Conservation (phyloP, 257 asterid species). For the Misopates orontium region DNA sequence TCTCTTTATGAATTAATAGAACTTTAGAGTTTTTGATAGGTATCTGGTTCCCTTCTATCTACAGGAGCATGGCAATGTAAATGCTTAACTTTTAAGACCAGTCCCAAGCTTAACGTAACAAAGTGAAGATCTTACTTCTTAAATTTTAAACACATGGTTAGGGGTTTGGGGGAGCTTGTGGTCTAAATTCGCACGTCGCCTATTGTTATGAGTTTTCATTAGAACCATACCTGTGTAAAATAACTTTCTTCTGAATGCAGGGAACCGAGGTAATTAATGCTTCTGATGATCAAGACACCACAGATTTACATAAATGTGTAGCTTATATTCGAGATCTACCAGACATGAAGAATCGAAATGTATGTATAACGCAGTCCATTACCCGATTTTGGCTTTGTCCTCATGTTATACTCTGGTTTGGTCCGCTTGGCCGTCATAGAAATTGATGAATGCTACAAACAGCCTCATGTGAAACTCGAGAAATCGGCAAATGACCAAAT, state of each 20-base stretch:
- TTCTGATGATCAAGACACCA: slow-evolving; percentile 85
- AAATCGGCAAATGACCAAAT: not conserved
- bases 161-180: slow-evolving; percentile 9
- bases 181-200: not conserved
- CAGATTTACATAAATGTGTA: slow-evolving; percentile 89
- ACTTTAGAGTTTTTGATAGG: not conserved
- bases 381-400: slow-evolving; percentile 6
- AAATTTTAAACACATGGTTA: too few relatives aligned
- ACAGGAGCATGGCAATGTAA: slow-evolving; percentile 3
- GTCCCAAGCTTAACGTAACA: not conserved
- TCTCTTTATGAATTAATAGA: not conserved
- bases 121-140: slow-evolving; percentile 1
- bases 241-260: slow-evolving; percentile 43
- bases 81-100: slow-evolving; percentile 13
- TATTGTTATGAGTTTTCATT: not conserved
- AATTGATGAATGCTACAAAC: not conserved
- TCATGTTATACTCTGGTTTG: slow-evolving; percentile 2
- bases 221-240: slow-evolving; percentile 12
- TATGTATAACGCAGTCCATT: slow-evolving; percentile 36
- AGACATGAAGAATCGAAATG: slow-evolving; percentile 49
- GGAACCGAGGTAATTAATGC: slow-evolving; percentile 73
- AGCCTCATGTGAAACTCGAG: not conserved
- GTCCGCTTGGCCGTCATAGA: not conserved
- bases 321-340: slow-evolving; percentile 54
- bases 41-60: slow-evolving; percentile 8